A percentile compares a stretch with the other conserved stretches of the same genome.
phyloP scores from a whole-genome alignment of 345 rosid species.

The Sisymbrium irio region DNA sequence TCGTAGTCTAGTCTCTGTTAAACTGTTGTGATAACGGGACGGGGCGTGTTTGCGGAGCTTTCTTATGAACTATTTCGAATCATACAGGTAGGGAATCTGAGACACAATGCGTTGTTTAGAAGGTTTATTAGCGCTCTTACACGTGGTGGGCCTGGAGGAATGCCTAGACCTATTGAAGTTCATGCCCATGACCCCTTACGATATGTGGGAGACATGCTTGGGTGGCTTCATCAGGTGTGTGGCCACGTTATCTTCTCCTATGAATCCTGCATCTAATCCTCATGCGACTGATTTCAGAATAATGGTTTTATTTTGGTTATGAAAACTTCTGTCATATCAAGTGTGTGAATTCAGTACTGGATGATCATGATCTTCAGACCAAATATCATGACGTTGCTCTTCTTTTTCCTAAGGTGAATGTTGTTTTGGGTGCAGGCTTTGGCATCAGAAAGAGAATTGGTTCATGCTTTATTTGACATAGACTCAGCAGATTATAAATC shows the following conservation, averaged over 20 bases:
- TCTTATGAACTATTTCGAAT: conserved; percentile 6
- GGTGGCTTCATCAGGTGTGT: conserved; percentile 98
- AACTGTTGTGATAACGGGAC: conserved; percentile 3
- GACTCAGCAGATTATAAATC: conserved; percentile 66
- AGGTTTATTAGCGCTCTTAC: conserved; percentile 98
- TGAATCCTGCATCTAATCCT: neutral
- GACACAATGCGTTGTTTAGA: conserved; percentile 95
- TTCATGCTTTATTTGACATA: conserved; percentile 76
- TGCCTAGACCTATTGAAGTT: conserved; percentile 99
- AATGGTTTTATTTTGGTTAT: neutral
- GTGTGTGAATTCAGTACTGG: neutral
- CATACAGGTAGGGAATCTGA: conserved; percentile 87
- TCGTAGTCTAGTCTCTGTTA: conserved; percentile 5
- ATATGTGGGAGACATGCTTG: conserved; percentile 97
- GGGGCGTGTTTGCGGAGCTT: neutral
- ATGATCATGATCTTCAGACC: neutral
- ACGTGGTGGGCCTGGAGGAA: conserved; percentile 97
- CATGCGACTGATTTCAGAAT: neutral
- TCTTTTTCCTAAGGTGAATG: conserved; percentile 5
- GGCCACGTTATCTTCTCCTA: conserved; percentile 5
- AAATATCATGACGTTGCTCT: neutral
- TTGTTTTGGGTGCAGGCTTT: conserved; percentile 59
- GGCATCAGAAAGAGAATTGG: conserved; percentile 98
- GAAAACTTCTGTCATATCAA: neutral
- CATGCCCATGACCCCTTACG: conserved; percentile 99